Evolutionary conservation across 2,329 filamentous ascomycete species (phyloP).

Genomic region (Talaromyces albobiverticillius): DNA sequence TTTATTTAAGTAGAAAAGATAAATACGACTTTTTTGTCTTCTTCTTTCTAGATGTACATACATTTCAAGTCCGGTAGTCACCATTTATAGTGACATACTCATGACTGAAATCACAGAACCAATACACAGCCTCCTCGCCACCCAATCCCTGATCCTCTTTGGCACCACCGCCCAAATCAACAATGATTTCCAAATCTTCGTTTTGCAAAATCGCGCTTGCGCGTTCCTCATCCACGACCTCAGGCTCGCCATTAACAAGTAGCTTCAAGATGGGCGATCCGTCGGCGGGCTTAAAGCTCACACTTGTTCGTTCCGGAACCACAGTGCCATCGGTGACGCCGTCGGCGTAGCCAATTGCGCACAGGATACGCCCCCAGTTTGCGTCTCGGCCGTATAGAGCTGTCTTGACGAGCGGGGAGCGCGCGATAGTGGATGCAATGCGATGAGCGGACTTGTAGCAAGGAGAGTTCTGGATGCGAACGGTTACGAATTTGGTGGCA

Average conservation of each 20-base stretch:
- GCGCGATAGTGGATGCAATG: constrained; percentile 83
- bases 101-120: constrained; percentile 67
- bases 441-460: constrained; percentile 69
- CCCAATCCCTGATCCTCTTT: constrained; percentile 39
- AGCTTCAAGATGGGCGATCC: constrained; percentile 57
- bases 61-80: constrained; percentile 58
- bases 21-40: neutral
- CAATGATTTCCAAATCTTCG: constrained; percentile 62
- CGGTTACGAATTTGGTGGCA: constrained; percentile 96
- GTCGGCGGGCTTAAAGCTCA: constrained; percentile 60
- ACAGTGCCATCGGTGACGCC: constrained; percentile 46
- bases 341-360: constrained; percentile 80
- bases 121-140: constrained; percentile 56
- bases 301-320: constrained; percentile 55
- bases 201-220: constrained; percentile 59
- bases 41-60: too few relatives aligned
- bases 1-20: neutral
- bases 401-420: constrained; percentile 92
- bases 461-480: constrained; percentile 73
- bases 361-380: constrained; percentile 97
- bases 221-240: constrained; percentile 59
- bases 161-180: constrained; percentile 55
- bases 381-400: constrained; percentile 95
- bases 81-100: constrained; percentile 70
- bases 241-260: constrained; percentile 60